Conservation (phyloP, 176 grass and related monocot species). For the Coix lacrymajobi region DNA sequence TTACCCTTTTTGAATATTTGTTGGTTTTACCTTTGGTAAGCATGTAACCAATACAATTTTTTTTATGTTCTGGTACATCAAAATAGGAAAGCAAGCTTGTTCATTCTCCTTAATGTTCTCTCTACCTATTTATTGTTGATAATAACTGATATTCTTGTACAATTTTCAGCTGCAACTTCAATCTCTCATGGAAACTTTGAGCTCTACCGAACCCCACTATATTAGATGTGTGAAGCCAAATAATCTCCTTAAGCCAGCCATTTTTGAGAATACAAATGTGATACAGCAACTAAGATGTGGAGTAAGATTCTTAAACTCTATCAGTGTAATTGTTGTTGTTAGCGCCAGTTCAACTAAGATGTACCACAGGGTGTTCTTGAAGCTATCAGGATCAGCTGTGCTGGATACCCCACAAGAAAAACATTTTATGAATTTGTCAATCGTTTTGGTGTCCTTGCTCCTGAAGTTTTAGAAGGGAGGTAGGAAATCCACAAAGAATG, state of each 20-base stretch:
- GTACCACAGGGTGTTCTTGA: constrained; percentile 91
- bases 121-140: not conserved
- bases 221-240: constrained; percentile 99
- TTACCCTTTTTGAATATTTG: not conserved
- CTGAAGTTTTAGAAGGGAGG: constrained; percentile 90
- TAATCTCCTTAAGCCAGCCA: constrained; percentile 88
- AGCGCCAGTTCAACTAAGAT: constrained; percentile 18
- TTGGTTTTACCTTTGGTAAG: not conserved
- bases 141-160: constrained; percentile 10
- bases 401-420: constrained; percentile 99
- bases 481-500: constrained; percentile 36
- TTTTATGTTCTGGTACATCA: constrained; percentile 12
- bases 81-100: constrained; percentile 8
- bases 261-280: constrained; percentile 98
- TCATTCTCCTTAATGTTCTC: not conserved
- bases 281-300: constrained; percentile 97
- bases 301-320: constrained; percentile 58
- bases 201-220: constrained; percentile 91
- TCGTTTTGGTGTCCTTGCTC: constrained; percentile 97
- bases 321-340: constrained; percentile 3
- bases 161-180: constrained; percentile 97
- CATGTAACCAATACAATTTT: not conserved
- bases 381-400: constrained; percentile 99
- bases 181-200: constrained; percentile 97
- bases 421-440: constrained; percentile 99